Percentiles rank a stretch among this genome's conserved stretches.
Evolutionary conservation across 2,329 filamentous ascomycete genomes (phyloP).

Genomic region (Rhytidhysteron rufulum): DNA sequence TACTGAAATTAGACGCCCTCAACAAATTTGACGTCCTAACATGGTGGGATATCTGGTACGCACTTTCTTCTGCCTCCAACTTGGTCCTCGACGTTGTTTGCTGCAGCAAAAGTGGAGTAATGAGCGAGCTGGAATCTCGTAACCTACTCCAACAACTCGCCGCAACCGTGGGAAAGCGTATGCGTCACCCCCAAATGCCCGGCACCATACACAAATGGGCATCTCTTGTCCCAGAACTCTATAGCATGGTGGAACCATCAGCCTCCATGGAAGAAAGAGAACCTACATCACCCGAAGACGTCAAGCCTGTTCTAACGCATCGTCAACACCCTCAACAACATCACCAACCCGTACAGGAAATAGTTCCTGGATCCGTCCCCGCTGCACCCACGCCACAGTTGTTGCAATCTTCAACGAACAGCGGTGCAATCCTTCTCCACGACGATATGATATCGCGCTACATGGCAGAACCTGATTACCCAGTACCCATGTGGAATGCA

Average conservation of each 20-base stretch:
- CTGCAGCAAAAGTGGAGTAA: slow-evolving; percentile 15
- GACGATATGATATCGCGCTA: too few relatives aligned
- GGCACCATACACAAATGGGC: slow-evolving; percentile 37
- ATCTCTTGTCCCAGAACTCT: slow-evolving; percentile 33
- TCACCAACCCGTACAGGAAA: too few relatives aligned
- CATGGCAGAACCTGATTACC: too few relatives aligned
- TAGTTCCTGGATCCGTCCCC: too few relatives aligned
- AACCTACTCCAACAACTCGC: slow-evolving; percentile 33
- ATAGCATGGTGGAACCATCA: slow-evolving; percentile 30
- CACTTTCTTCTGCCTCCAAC: slow-evolving; percentile 34
- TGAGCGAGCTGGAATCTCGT: slow-evolving; percentile 24
- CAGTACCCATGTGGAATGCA: too few relatives aligned
- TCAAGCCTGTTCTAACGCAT: too few relatives aligned
- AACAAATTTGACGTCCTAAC: slow-evolving; percentile 38
- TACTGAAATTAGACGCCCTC: slow-evolving; percentile 35
- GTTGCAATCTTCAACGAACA: too few relatives aligned
- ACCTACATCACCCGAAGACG: too few relatives aligned
- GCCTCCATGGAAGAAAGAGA: too few relatives aligned
- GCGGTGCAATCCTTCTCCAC: too few relatives aligned
- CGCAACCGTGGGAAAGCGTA: slow-evolving; percentile 27
- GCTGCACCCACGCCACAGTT: too few relatives aligned
- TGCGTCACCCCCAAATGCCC: slow-evolving; percentile 31
- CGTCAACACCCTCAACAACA: too few relatives aligned
- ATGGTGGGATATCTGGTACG: slow-evolving; percentile 42
- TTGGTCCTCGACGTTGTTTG: slow-evolving; percentile 38